These are phyloP conservation scores for Cladophialophora exuberans DNA, from an alignment of 2,329 filamentous ascomycete species.

Conservation along the genomic window DNA sequence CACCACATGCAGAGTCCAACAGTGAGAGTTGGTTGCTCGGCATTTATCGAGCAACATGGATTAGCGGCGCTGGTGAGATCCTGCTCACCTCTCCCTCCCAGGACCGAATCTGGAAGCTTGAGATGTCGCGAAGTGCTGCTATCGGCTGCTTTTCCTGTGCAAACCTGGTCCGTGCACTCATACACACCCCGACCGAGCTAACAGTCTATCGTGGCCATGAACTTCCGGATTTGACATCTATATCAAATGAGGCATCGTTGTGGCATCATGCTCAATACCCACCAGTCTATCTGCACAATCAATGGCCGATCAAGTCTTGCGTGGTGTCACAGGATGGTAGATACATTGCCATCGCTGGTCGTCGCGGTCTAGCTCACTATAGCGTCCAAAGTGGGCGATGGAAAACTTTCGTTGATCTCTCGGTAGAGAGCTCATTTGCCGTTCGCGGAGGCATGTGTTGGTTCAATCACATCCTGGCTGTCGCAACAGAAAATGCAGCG, in stretches of 20 bases:
- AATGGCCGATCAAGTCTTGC: conserved; percentile 89
- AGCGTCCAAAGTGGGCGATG: conserved; percentile 91
- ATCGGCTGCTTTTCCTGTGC: conserved; percentile 89
- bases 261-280: conserved; percentile 94
- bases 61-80: conserved; percentile 84
- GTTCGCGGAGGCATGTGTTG: conserved; percentile 97
- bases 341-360: conserved; percentile 95
- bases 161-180: conserved; percentile 84
- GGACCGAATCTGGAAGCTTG: conserved; percentile 80
- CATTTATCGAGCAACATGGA: conserved; percentile 77
- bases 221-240: conserved; percentile 83
- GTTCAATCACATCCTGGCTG: conserved; percentile 94
- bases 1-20: conserved; percentile 65
- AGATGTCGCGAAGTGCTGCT: conserved; percentile 92
- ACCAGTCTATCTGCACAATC: conserved; percentile 78
- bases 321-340: conserved; percentile 89
- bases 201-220: conserved; percentile 95
- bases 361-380: conserved; percentile 90
- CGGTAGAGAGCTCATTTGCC: conserved; percentile 84
- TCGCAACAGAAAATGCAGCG: conserved; percentile 83
- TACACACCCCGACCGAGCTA: conserved; percentile 85
- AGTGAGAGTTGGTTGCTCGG: conserved; percentile 84
- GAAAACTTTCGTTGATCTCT: conserved; percentile 87
- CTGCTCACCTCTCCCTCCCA: conserved; percentile 72
- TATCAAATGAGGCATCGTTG: conserved; percentile 88